phyloP scores from a whole-genome alignment of 164 flowering plant genomes.

The Tetracentron sinense region DNA sequence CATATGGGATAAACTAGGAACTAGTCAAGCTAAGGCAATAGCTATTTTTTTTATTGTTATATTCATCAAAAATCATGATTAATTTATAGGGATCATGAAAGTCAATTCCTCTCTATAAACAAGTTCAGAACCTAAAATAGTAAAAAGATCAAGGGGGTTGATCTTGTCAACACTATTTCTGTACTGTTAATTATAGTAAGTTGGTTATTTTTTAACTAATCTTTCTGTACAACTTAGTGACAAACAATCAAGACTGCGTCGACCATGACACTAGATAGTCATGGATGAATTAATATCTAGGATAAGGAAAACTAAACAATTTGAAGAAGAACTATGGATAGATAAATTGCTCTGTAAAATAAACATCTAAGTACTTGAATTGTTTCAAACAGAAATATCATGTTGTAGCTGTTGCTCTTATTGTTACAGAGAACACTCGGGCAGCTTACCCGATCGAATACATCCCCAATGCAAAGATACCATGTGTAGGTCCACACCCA shows the following conservation, averaged over 20 bases:
- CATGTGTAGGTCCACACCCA: constrained; percentile 96
- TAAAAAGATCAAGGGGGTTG: too few relatives aligned
- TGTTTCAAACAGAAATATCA: too few relatives aligned
- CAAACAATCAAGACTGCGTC: background rate
- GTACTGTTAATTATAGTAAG: too few relatives aligned
- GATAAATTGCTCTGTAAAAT: too few relatives aligned
- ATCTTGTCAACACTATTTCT: too few relatives aligned
- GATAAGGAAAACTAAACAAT: too few relatives aligned
- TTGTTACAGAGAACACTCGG: constrained; percentile 80
- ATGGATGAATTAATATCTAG: too few relatives aligned
- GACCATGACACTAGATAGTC: too few relatives aligned
- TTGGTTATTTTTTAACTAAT: too few relatives aligned
- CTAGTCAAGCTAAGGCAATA: background rate
- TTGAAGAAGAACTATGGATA: too few relatives aligned
- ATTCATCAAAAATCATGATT: background rate
- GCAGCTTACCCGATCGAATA: constrained; percentile 96
- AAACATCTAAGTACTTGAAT: background rate
- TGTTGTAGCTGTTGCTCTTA: background rate
- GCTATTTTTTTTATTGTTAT: background rate
- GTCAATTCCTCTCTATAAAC: background rate
- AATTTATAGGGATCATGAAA: background rate
- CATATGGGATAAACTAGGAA: background rate
- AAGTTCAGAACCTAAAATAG: background rate
- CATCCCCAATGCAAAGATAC: constrained; percentile 94
- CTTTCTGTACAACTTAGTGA: too few relatives aligned